These are phyloP conservation scores for Pseudogymnoascus sp. DNA, from an alignment of 2,329 filamentous ascomycete genomes.

Conservation along the genomic window DNA sequence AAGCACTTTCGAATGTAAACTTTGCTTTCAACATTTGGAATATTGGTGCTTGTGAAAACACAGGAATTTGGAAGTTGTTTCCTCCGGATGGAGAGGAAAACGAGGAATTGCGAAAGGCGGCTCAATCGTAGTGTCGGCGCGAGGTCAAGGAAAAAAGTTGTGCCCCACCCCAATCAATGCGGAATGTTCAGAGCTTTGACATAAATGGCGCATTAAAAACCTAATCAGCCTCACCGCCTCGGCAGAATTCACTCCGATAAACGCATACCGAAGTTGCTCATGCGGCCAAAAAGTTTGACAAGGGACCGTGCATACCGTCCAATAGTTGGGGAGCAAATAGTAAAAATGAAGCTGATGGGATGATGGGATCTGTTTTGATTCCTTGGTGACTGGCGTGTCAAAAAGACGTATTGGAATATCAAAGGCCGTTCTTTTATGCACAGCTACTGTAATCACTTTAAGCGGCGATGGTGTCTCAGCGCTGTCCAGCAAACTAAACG, in stretches of 20 bases:
- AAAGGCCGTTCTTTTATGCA: not conserved
- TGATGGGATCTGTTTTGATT: too few relatives aligned
- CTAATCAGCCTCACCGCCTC: constrained; percentile 4
- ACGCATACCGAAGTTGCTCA: constrained; percentile 1
- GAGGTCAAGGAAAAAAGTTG: constrained; percentile 8
- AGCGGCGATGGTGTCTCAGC: not conserved
- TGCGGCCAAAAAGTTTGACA: not conserved
- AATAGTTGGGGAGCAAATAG: not conserved
- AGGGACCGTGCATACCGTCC: not conserved
- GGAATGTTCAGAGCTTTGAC: constrained; percentile 4
- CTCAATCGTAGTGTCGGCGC: constrained; percentile 5
- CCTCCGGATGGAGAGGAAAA: not conserved
- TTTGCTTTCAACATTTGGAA: constrained; percentile 7
- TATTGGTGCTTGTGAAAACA: constrained; percentile 8
- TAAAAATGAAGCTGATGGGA: not conserved
- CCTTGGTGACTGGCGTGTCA: not conserved
- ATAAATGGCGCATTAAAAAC: constrained; percentile 8
- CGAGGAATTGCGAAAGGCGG: constrained; percentile 8
- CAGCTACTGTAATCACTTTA: not conserved
- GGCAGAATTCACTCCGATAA: constrained; percentile 4
- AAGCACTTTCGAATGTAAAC: constrained; percentile 9
- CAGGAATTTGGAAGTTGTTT: not conserved
- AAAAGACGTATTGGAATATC: not conserved
- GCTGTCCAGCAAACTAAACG: not conserved
- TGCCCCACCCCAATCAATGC: constrained; percentile 6